Percentiles rank a stretch among this genome's conserved stretches.
Conservation (phyloP, 139 green algal species). For the Micractinium conductrix region DNA sequence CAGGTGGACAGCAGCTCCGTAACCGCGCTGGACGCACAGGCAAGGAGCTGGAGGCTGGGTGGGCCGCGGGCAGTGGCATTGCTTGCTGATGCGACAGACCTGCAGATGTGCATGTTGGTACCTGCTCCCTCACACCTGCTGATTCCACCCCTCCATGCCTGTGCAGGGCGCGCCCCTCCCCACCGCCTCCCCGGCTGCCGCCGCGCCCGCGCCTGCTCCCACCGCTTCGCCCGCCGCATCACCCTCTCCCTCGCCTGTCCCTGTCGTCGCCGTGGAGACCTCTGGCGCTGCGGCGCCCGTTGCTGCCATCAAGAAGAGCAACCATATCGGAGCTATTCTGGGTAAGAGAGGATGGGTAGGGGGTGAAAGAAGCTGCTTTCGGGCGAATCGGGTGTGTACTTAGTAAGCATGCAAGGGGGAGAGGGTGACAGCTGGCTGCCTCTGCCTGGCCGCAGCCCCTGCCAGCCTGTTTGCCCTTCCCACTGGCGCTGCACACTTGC, state of each 20-base stretch:
- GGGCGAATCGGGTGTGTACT: too few species aligned
- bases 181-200: neutral
- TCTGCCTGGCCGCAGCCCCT: neutral
- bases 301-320: neutral
- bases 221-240: neutral
- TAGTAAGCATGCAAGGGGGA: too few species aligned
- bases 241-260: neutral
- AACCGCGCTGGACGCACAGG: neutral
- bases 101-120: neutral
- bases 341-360: too few species aligned
- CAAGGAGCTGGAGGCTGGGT: too few species aligned
- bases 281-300: neutral
- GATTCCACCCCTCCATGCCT: neutral
- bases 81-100: too few species aligned
- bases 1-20: neutral
- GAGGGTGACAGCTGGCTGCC: too few species aligned
- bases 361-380: too few species aligned
- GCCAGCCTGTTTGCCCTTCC: neutral
- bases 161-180: neutral
- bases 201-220: neutral
- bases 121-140: neutral
- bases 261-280: neutral
- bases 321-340: neutral
- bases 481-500: neutral
- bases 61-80: too few species aligned